Percentiles rank a stretch among this genome's conserved stretches.
Evolutionary conservation across 306 rosid genomes (phyloP).

Genomic region (Luffa aegyptiaca): DNA sequence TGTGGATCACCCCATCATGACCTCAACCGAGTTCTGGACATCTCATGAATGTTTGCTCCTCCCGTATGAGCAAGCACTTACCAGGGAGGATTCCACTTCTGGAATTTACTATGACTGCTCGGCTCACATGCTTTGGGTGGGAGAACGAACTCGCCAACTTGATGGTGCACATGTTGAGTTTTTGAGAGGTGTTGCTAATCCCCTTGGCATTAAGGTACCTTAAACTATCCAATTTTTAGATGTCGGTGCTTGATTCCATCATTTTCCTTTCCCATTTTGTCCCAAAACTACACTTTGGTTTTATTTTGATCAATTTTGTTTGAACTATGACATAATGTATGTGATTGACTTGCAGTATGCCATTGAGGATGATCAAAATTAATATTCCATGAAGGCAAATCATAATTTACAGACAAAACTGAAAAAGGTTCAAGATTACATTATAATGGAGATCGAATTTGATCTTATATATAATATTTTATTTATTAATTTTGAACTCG

Average conservation of each 20-base stretch:
- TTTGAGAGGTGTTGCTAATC: slow-evolving; percentile 35
- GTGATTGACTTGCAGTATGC: neutral
- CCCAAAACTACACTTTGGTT: neutral
- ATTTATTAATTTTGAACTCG: neutral
- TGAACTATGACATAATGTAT: neutral
- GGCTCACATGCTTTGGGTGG: slow-evolving; percentile 39
- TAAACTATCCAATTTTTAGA: neutral
- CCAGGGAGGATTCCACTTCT: slow-evolving; percentile 36
- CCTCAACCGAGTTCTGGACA: slow-evolving; percentile 34
- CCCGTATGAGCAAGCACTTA: slow-evolving; percentile 39
- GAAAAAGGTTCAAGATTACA: neutral
- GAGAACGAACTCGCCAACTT: slow-evolving; percentile 39
- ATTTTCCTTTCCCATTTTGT: neutral
- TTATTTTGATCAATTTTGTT: neutral
- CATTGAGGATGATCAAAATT: neutral
- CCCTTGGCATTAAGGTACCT: slow-evolving; percentile 32
- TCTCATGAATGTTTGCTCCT: slow-evolving; percentile 40
- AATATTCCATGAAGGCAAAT: neutral
- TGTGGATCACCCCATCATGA: slow-evolving; percentile 29
- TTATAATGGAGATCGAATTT: neutral
- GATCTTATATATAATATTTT: neutral
- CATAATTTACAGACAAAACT: neutral
- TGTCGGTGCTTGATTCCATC: neutral
- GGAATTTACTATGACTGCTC: slow-evolving; percentile 34
- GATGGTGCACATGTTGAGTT: slow-evolving; percentile 40